phyloP scores from a whole-genome alignment of 345 rosid genomes.

The Carallia brachiata region DNA sequence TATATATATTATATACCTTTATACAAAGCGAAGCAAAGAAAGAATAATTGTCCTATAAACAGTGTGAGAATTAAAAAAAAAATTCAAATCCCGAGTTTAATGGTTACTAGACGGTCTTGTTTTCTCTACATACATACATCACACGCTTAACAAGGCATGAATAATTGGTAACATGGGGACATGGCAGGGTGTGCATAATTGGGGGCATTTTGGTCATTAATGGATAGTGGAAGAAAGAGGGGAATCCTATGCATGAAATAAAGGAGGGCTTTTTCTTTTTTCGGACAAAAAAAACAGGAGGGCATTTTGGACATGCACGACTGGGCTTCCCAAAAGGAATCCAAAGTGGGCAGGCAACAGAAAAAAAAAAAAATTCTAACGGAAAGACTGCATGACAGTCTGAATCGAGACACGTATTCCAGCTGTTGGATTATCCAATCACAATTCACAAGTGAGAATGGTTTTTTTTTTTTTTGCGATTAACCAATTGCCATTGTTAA shows the following conservation, averaged over 20 bases:
- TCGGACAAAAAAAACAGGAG: background rate
- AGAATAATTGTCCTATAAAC: no score
- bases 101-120: no score
- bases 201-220: slow-evolving; percentile 1
- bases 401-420: no score
- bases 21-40: no score
- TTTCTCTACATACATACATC: background rate
- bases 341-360: slow-evolving; percentile 15
- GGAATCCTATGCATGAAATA: slow-evolving; percentile 37
- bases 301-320: slow-evolving; percentile 17
- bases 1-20: no score
- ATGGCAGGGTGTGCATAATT: background rate
- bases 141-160: slow-evolving; percentile 16
- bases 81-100: no score
- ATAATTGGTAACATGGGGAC: background rate
- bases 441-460: no score
- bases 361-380: background rate
- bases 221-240: background rate
- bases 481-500: no score
- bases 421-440: no score
- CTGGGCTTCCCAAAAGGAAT: slow-evolving; percentile 33
- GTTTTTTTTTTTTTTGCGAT: no score
- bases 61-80: no score
- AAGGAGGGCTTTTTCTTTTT: background rate
- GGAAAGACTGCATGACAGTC: background rate